Conservation (phyloP, 1,139 yeast genomes). For the Candida pseudoviswanathii region DNA sequence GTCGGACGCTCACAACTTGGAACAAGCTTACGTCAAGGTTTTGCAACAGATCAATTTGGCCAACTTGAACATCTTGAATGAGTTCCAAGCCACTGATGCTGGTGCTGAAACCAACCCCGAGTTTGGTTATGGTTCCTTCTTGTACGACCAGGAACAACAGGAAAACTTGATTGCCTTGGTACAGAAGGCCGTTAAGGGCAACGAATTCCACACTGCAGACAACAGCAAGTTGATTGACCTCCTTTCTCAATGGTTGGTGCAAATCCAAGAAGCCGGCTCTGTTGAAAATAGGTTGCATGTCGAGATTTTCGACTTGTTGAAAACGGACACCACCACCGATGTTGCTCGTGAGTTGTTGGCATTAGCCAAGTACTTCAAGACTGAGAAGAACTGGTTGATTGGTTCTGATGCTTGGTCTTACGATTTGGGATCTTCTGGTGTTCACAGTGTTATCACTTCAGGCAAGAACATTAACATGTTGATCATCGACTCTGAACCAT, state of each 20-base stretch:
- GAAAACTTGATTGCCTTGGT: slow-evolving; percentile 50
- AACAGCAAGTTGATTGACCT: slow-evolving; percentile 54
- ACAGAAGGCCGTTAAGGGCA: slow-evolving; percentile 50
- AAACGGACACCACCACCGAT: slow-evolving; percentile 40
- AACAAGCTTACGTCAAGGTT: slow-evolving; percentile 77
- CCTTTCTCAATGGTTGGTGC: slow-evolving; percentile 71
- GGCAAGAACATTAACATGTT: slow-evolving; percentile 81
- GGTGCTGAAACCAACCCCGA: slow-evolving; percentile 68
- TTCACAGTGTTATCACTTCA: slow-evolving; percentile 79
- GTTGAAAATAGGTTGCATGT: slow-evolving; percentile 28
- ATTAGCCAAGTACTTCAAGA: slow-evolving; percentile 45
- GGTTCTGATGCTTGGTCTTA: slow-evolving; percentile 97
- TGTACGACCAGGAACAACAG: slow-evolving; percentile 58
- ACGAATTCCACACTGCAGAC: slow-evolving; percentile 48
- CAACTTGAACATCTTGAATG: slow-evolving; percentile 59
- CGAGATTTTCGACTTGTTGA: slow-evolving; percentile 45
- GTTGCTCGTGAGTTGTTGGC: slow-evolving; percentile 48
- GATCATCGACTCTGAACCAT: slow-evolving; percentile 91
- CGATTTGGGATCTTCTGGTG: slow-evolving; percentile 90
- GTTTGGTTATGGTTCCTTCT: slow-evolving; percentile 79
- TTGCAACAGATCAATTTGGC: slow-evolving; percentile 61
- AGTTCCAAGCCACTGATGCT: slow-evolving; percentile 37
- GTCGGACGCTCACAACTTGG: slow-evolving; percentile 54
- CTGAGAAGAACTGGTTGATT: slow-evolving; percentile 73
- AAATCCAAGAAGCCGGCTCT: slow-evolving; percentile 33